Conservation (phyloP, 352 stramenopile genomes). For the Phytopythium kandeliae region DNA sequence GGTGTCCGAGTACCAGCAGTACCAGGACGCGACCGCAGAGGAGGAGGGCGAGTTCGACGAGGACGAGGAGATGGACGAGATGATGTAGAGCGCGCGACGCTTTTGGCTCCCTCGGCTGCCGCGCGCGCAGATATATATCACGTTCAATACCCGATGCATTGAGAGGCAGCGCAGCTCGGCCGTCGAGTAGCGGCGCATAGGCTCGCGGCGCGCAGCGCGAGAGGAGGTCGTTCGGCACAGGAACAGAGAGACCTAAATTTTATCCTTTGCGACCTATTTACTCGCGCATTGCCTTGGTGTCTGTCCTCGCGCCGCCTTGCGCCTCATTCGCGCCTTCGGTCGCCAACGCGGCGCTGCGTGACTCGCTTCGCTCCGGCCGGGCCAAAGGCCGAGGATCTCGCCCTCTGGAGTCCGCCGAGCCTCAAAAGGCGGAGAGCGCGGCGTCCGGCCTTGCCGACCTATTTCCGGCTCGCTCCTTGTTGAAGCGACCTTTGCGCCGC, state of each 20-base stretch:
- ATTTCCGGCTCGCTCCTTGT: background rate
- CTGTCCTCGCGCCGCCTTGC: no score
- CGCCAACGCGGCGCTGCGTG: no score
- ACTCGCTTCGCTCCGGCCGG: no score
- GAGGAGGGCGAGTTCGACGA: slow-evolving; percentile 98
- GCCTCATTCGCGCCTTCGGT: no score
- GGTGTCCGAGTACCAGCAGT: slow-evolving; percentile 99
- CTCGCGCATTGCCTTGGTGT: slow-evolving; percentile 10
- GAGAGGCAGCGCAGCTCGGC: slow-evolving; percentile 21
- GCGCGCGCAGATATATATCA: slow-evolving; percentile 55
- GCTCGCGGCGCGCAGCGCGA: slow-evolving; percentile 53
- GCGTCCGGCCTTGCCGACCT: background rate
- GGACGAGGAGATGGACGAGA: slow-evolving; percentile 93
- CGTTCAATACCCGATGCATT: slow-evolving; percentile 48
- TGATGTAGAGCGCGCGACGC: slow-evolving; percentile 76
- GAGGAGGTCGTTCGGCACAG: slow-evolving; percentile 49
- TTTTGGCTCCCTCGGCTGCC: slow-evolving; percentile 34
- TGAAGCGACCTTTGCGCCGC: background rate
- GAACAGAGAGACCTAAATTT: slow-evolving; percentile 37
- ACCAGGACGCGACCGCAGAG: slow-evolving; percentile 99
- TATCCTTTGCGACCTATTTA: slow-evolving; percentile 50
- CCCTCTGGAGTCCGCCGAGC: no score
- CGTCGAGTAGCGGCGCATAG: slow-evolving; percentile 34
- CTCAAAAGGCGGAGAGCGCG: no score
- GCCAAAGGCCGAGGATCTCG: no score